These are phyloP conservation scores for Chenopodium formosanum DNA, from an alignment of 148 eudicot genomes.

Conservation along the genomic window DNA sequence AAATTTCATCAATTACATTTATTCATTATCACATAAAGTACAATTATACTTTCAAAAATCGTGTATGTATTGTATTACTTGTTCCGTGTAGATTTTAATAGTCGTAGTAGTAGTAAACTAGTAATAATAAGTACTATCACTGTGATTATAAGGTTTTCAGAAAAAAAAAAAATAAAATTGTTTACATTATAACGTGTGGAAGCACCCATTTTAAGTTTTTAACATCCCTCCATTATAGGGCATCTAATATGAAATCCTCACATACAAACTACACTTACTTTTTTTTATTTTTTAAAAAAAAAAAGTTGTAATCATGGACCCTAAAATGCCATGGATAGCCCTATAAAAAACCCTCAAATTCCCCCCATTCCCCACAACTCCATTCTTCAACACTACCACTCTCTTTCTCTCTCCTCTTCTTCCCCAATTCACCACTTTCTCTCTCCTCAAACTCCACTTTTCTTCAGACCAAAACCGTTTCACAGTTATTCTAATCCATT, in stretches of 20 bases:
- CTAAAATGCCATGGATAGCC: slow-evolving; percentile 6
- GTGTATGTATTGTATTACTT: too few species aligned
- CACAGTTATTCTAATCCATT: slow-evolving; percentile 4
- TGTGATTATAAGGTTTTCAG: too few species aligned
- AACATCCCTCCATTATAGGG: too few species aligned
- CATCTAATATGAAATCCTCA: too few species aligned
- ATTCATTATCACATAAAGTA: too few species aligned
- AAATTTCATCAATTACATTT: too few species aligned
- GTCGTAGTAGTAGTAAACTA: too few species aligned
- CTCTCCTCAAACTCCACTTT: neutral
- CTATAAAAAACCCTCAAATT: slow-evolving; percentile 1
- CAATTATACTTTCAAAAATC: too few species aligned
- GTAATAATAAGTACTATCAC: too few species aligned
- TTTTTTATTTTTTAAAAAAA: neutral
- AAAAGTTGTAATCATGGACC: slow-evolving; percentile 5
- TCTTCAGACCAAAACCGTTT: slow-evolving; percentile 14
- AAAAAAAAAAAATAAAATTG: too few species aligned
- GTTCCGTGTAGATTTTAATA: too few species aligned
- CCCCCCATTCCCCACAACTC: slow-evolving; percentile 9
- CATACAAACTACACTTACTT: too few species aligned
- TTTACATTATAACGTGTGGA: neutral
- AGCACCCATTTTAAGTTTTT: neutral
- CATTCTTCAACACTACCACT: neutral
- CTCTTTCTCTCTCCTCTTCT: slow-evolving; percentile 4
- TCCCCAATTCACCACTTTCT: neutral